Evolutionary conservation across 2,329 filamentous ascomycete genomes (phyloP).

Genomic region (Hypoxylon sp.): DNA sequence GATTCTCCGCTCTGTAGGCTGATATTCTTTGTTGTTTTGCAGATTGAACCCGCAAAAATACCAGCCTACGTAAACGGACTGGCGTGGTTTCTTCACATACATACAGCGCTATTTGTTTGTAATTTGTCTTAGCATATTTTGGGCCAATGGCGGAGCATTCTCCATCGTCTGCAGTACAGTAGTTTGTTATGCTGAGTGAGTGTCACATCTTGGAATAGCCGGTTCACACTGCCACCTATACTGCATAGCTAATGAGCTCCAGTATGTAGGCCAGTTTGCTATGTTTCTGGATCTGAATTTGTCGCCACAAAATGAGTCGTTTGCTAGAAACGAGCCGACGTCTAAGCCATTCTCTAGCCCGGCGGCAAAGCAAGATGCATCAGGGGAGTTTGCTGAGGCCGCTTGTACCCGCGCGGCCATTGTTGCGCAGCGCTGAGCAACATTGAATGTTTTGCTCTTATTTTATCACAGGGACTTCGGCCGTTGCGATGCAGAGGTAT

Average conservation of each 20-base stretch:
- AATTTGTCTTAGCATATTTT: conserved; percentile 39
- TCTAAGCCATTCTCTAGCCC: conserved; percentile 38
- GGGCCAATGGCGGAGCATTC: conserved; percentile 36
- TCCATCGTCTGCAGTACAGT: conserved; percentile 36
- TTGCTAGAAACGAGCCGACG: conserved; percentile 38
- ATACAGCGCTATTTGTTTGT: conserved; percentile 36
- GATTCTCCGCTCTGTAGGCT: conserved; percentile 16
- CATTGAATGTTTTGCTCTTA: conserved; percentile 11
- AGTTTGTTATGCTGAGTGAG: conserved; percentile 35
- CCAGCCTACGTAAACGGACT: conserved; percentile 26
- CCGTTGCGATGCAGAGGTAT: conserved; percentile 25
- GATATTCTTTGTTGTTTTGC: conserved; percentile 23
- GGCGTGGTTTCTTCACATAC: conserved; percentile 32
- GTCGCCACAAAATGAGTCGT: conserved; percentile 37
- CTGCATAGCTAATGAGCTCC: conserved; percentile 20
- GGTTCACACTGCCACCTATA: conserved; percentile 17
- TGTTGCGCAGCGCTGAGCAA: conserved; percentile 27
- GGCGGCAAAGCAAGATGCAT: conserved; percentile 39
- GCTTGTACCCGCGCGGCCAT: conserved; percentile 39
- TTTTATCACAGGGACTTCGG: conserved; percentile 22
- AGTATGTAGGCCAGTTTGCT: conserved; percentile 33
- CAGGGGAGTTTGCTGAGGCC: conserved; percentile 30
- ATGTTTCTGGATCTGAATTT: conserved; percentile 31
- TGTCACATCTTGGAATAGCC: conserved; percentile 21
- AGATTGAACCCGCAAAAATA: conserved; percentile 30